These are phyloP conservation scores for Theileria annulata DNA, from an alignment of 169 alveolate genomes.

Conservation along the genomic window DNA sequence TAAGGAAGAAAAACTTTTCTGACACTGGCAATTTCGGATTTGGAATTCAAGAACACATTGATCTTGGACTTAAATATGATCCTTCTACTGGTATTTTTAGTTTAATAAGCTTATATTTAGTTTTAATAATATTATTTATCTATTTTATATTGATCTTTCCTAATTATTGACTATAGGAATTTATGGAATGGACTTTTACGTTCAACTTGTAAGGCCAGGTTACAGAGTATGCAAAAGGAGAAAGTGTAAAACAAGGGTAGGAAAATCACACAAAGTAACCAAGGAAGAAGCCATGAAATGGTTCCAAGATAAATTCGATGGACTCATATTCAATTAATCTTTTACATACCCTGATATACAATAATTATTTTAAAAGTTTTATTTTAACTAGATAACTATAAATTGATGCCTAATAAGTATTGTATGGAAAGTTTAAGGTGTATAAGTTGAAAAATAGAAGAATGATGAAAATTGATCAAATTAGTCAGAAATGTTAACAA, in stretches of 20 bases:
- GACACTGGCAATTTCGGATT: conserved; percentile 99
- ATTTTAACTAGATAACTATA: background rate
- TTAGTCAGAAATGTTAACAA: background rate
- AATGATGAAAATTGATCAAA: too few relatives aligned
- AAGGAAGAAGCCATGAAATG: conserved; percentile 96
- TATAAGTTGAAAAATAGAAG: background rate
- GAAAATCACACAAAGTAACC: conserved; percentile 92
- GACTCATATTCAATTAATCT: conserved; percentile 88
- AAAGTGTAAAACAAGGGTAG: conserved; percentile 89
- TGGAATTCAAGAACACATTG: conserved; percentile 99
- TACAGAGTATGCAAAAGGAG: conserved; percentile 95
- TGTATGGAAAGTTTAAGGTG: background rate
- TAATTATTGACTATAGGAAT: conserved; percentile 84
- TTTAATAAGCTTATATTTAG: background rate
- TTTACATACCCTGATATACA: background rate
- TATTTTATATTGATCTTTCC: background rate
- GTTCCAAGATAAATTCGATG: conserved; percentile 97
- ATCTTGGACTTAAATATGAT: conserved; percentile 99
- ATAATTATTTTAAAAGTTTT: too few relatives aligned
- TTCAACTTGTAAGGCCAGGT: conserved; percentile 98
- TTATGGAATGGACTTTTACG: conserved; percentile 99
- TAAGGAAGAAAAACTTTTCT: conserved; percentile 94
- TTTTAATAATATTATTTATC: background rate
- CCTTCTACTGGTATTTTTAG: conserved; percentile 92
- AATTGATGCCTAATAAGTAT: too few relatives aligned